Base-by-base conservation (phyloP, 805 yeast species). In the Metschnikowia similis region DNA sequence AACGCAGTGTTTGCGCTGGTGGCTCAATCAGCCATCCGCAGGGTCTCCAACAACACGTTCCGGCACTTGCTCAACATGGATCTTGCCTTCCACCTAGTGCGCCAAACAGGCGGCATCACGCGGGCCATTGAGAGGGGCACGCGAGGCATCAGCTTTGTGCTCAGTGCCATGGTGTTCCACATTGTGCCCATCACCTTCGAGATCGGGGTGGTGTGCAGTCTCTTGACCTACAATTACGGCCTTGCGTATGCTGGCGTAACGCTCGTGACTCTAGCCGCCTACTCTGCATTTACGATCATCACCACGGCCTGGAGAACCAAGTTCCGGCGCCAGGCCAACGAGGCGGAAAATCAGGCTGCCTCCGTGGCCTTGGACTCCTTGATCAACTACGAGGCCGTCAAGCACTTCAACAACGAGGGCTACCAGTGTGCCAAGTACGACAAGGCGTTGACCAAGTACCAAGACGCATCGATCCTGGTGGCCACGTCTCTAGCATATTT, bases 51-150 rank as follows among this genome's bases (percentile, higher is more conserved):
- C 44, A 88, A 87, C 62, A 90, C 97, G 0, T 94, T 92, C 66
- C 76, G 73, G 40, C 98, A 92, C 66, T 71, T 94, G 47, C 75
- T 94, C 66, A 82, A 81, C 59, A 75, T 94, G 66, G 99, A 94
- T 68, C 71, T 91, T 48, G 86, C 89, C 17, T 94, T 92, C 79
- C 99, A 94, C 66, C 69, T 94, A 37, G 78, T 92, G 9, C 77
- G 91, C 57, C 98, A 94, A 66, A 94, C 99, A 0, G 99, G 99
- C 56, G 98, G 97, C 0, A 69, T 94, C 32, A 92, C 97, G 0
- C 76, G 99, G 53, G 98, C 98, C 1, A 94, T 94, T 61, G 99
- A 94, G 62, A 76, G 99, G 56, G 99, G 99, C 66, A 92, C 98
- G 1, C 92, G 94, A 60, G 99, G 99, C 72, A 92, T 94, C 48